phyloP scores from a whole-genome alignment of 768 basidiomycete species.

The Dentipellis sp. region DNA sequence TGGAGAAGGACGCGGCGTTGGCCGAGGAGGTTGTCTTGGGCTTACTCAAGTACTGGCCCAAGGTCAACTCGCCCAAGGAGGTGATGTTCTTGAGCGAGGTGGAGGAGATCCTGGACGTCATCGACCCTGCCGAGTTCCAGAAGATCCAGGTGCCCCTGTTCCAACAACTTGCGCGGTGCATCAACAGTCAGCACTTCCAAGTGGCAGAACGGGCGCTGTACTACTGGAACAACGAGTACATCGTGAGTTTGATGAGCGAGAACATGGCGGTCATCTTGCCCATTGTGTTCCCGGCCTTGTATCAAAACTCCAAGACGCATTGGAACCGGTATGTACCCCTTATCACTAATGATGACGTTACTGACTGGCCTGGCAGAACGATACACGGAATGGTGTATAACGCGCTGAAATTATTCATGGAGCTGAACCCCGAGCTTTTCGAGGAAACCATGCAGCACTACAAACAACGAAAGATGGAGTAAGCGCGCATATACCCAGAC shows the following conservation, averaged over 20 bases:
- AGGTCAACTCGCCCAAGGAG: constrained; percentile 98
- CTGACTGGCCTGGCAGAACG: constrained; percentile 46
- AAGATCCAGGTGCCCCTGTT: constrained; percentile 93
- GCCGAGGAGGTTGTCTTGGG: constrained; percentile 96
- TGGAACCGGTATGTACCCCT: constrained; percentile 82
- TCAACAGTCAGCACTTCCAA: constrained; percentile 99
- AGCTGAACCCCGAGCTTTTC: constrained; percentile 94
- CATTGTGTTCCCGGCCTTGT: constrained; percentile 94
- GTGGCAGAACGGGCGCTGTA: constrained; percentile 94
- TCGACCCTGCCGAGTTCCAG: constrained; percentile 91
- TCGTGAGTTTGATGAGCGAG: constrained; percentile 98
- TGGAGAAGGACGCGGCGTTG: constrained; percentile 89
- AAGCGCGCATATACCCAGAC: not conserved
- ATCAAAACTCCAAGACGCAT: constrained; percentile 92
- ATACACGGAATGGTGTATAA: constrained; percentile 99
- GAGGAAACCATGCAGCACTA: constrained; percentile 91
- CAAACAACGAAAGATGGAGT: constrained; percentile 82
- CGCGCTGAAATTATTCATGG: constrained; percentile 97
- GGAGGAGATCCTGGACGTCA: constrained; percentile 97
- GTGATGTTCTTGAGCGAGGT: constrained; percentile 99
- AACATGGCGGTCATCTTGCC: constrained; percentile 84
- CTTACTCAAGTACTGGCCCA: constrained; percentile 96
- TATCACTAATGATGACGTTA: constrained; percentile 3
- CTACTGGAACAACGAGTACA: constrained; percentile 99
- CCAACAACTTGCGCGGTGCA: constrained; percentile 90